phyloP scores from a whole-genome alignment of 83 land plant genomes.

The Picea engelmannii region DNA sequence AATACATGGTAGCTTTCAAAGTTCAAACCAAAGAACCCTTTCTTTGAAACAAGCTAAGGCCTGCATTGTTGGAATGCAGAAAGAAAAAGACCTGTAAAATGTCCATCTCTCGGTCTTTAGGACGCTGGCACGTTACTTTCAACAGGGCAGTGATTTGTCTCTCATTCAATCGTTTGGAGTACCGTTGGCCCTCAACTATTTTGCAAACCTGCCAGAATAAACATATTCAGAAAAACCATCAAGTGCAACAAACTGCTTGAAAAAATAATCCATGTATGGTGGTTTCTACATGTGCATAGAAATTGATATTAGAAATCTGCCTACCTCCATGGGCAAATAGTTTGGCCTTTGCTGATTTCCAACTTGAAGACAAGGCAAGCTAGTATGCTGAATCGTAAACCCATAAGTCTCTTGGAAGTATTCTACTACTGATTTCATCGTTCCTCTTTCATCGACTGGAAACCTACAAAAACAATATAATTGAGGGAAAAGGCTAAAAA shows the following conservation, averaged over 20 bases:
- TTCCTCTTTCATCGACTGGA: conserved; percentile 76
- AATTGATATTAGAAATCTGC: too few relatives aligned
- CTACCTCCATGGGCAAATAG: conserved; percentile 90
- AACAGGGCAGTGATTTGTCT: conserved; percentile 70
- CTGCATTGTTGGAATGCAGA: too few relatives aligned
- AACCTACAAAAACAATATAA: conserved; percentile 32
- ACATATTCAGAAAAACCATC: not conserved
- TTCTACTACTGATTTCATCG: conserved; percentile 76
- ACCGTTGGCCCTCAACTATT: conserved; percentile 88
- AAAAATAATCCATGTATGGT: too few relatives aligned
- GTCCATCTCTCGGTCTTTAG: conserved; percentile 61
- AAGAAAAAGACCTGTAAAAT: conserved; percentile 56
- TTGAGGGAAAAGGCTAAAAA: not conserved
- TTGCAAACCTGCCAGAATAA: conserved; percentile 60
- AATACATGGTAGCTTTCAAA: too few relatives aligned
- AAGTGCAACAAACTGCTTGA: not conserved
- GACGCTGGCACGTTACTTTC: conserved; percentile 82
- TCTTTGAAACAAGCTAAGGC: too few relatives aligned
- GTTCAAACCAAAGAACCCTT: too few relatives aligned
- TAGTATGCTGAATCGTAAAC: conserved; percentile 57
- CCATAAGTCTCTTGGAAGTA: conserved; percentile 87
- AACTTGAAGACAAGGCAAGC: conserved; percentile 76
- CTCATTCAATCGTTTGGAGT: conserved; percentile 75
- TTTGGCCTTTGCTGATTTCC: conserved; percentile 78
- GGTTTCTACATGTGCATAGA: too few relatives aligned